A percentile compares a stretch with the other conserved stretches of the same genome.
These are phyloP conservation scores for Ogataea minuta DNA, from an alignment of 805 yeast genomes.

Conservation along the genomic window DNA sequence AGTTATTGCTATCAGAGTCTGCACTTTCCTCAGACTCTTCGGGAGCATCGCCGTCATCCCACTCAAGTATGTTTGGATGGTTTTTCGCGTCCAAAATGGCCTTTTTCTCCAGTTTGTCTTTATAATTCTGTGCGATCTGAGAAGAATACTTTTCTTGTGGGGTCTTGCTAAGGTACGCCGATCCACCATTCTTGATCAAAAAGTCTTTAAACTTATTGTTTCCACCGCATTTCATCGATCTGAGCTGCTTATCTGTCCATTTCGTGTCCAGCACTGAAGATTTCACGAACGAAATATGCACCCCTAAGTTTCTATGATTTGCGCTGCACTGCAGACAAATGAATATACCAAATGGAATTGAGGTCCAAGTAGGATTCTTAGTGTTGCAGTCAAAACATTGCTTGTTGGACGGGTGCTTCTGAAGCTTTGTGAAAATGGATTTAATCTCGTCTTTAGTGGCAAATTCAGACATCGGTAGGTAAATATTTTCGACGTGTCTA, in stretches of 20 bases:
- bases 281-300: slow-evolving; percentile 92
- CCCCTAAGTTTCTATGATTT: slow-evolving; percentile 93
- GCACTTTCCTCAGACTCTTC: slow-evolving; percentile 59
- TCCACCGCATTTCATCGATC: slow-evolving; percentile 93
- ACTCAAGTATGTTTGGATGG: slow-evolving; percentile 71
- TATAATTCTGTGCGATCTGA: slow-evolving; percentile 74
- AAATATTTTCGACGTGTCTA: slow-evolving; percentile 16
- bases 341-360: slow-evolving; percentile 92
- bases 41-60: slow-evolving; percentile 45
- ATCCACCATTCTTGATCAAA: slow-evolving; percentile 82
- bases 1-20: slow-evolving; percentile 65
- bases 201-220: slow-evolving; percentile 83
- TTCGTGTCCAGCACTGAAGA: slow-evolving; percentile 82
- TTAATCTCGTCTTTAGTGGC: slow-evolving; percentile 71
- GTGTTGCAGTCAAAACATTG: slow-evolving; percentile 90
- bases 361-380: slow-evolving; percentile 97
- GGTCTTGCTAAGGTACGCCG: slow-evolving; percentile 62
- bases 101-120: slow-evolving; percentile 71
- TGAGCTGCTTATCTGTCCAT: slow-evolving; percentile 87
- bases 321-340: slow-evolving; percentile 94
- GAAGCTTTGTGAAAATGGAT: slow-evolving; percentile 60
- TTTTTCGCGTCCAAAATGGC: slow-evolving; percentile 63
- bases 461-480: slow-evolving; percentile 26
- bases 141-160: slow-evolving; percentile 79
- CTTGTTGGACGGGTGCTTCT: slow-evolving; percentile 69